These are phyloP conservation scores for Rubia yunnanensis DNA, from an alignment of 257 asterid genomes.

Conservation along the genomic window DNA sequence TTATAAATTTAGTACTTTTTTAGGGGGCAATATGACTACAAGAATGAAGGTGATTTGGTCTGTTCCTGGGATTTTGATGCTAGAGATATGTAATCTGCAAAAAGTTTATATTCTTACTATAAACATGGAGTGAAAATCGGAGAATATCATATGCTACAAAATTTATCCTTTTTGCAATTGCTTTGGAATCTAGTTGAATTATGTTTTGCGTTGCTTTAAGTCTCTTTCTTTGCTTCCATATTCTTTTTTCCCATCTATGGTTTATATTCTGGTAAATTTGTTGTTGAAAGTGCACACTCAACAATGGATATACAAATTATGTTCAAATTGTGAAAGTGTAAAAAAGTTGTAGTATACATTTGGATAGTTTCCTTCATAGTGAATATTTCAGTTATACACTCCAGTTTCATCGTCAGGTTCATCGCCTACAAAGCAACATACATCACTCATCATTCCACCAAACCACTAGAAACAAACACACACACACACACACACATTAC, in stretches of 20 bases:
- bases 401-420: no score
- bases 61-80: constrained; percentile 4
- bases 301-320: no score
- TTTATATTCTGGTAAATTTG: not conserved
- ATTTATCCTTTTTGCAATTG: not conserved
- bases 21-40: not conserved
- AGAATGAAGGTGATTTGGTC: not conserved
- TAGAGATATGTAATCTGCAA: not conserved
- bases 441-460: no score
- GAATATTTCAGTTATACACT: no score
- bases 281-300: no score
- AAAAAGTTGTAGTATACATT: no score
- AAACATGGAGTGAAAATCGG: not conserved
- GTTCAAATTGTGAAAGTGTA: no score
- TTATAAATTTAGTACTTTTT: constrained; percentile 10
- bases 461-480: no score
- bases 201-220: not conserved
- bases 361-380: no score
- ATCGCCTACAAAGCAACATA: no score
- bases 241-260: not conserved
- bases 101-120: not conserved
- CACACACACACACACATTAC: no score
- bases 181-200: not conserved
- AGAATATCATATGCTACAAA: not conserved
- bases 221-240: not conserved